Conservation (phyloP, 768 basidiomycete genomes). For the Cytidiella melzeri region DNA sequence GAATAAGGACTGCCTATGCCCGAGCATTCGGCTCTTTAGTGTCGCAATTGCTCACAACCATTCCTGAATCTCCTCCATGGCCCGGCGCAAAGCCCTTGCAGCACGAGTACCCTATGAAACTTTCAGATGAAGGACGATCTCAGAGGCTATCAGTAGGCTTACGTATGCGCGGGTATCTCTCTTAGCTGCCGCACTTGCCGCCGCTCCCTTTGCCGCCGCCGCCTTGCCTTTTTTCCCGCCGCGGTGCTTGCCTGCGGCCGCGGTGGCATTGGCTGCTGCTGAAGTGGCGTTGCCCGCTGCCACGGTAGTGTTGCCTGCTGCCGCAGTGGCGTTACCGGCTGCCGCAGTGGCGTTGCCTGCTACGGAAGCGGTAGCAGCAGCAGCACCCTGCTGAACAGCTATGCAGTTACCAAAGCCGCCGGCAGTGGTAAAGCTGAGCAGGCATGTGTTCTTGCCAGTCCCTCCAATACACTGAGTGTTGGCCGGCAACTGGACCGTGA, state of each 20-base stretch:
- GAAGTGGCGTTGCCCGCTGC: slow-evolving; percentile 5
- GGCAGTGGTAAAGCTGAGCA: slow-evolving; percentile 44
- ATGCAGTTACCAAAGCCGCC: slow-evolving; percentile 52
- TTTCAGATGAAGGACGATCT: neutral
- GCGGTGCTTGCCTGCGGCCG: slow-evolving; percentile 1
- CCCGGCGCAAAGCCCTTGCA: slow-evolving; percentile 10
- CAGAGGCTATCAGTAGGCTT: neutral
- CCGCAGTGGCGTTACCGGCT: slow-evolving; percentile 5
- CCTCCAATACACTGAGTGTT: slow-evolving; percentile 49
- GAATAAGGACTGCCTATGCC: neutral
- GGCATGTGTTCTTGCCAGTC: slow-evolving; percentile 35
- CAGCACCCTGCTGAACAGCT: slow-evolving; percentile 32
- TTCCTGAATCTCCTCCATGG: slow-evolving; percentile 6
- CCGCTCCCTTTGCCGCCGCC: slow-evolving; percentile 14
- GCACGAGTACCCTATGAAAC: slow-evolving; percentile 7
- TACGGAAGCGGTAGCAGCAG: slow-evolving; percentile 8
- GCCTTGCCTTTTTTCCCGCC: slow-evolving; percentile 6
- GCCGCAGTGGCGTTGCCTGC: slow-evolving; percentile 3
- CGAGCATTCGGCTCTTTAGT: neutral
- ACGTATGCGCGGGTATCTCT: slow-evolving; percentile 14
- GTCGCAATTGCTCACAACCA: neutral
- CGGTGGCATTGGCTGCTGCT: slow-evolving; percentile 1
- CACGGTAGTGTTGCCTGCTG: slow-evolving; percentile 6
- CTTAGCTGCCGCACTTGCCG: slow-evolving; percentile 8
- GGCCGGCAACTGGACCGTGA: slow-evolving; percentile 41